A percentile compares a stretch with the other conserved stretches of the same genome.
phyloP scores from a whole-genome alignment of 495 filamentous ascomycete species.

The Penicillium odoratum region DNA sequence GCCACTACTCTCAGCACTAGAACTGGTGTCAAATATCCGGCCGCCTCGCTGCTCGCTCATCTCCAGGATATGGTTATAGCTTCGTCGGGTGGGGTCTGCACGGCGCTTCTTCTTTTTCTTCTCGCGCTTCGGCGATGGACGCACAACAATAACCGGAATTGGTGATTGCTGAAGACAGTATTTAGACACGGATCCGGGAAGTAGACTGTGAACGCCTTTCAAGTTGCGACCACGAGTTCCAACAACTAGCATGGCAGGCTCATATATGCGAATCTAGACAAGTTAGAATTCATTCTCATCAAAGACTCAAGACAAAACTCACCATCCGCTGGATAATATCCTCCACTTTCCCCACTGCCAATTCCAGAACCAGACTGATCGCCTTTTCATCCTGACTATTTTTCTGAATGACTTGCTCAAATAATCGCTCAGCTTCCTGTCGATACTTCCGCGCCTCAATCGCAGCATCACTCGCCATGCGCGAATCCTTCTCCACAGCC shows the following conservation, averaged over 20 bases:
- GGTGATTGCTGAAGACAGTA: slow-evolving; percentile 96
- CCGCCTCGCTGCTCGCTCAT: slow-evolving; percentile 56
- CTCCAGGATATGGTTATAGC: slow-evolving; percentile 78
- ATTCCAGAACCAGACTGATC: slow-evolving; percentile 85
- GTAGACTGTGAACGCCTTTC: slow-evolving; percentile 84
- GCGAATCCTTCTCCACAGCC: slow-evolving; percentile 83
- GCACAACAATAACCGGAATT: slow-evolving; percentile 94
- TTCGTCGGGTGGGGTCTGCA: slow-evolving; percentile 72
- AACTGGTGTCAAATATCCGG: slow-evolving; percentile 52
- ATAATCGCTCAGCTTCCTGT: slow-evolving; percentile 71
- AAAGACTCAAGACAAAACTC: slow-evolving; percentile 30
- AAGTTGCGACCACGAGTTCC: slow-evolving; percentile 86
- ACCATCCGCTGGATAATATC: slow-evolving; percentile 93
- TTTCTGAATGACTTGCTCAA: slow-evolving; percentile 79
- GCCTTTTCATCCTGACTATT: slow-evolving; percentile 76
- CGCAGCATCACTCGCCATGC: slow-evolving; percentile 63
- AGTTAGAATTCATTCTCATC: slow-evolving; percentile 15
- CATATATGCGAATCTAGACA: slow-evolving; percentile 83
- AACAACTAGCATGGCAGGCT: slow-evolving; percentile 93
- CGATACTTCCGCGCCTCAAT: slow-evolving; percentile 76
- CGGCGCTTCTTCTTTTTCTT: slow-evolving; percentile 91
- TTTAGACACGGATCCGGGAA: slow-evolving; percentile 91
- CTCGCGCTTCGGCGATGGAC: slow-evolving; percentile 82
- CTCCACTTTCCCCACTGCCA: slow-evolving; percentile 88
- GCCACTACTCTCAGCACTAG: slow-evolving; percentile 41